Evolutionary conservation across 2,329 filamentous ascomycete species (phyloP).

Genomic region (Corinectria fuckeliana): DNA sequence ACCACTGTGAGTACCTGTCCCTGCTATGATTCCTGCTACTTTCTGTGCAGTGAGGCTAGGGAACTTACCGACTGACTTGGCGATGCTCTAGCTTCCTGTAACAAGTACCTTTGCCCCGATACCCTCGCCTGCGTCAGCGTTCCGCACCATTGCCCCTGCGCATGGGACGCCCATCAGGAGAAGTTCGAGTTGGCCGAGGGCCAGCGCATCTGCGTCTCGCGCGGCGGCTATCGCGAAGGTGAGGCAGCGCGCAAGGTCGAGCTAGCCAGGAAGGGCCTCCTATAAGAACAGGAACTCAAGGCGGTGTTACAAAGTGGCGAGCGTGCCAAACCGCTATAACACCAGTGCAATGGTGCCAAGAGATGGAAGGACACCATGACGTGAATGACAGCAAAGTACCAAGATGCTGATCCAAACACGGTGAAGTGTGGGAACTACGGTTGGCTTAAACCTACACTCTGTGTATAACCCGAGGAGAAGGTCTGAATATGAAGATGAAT

Average conservation of each 20-base stretch:
- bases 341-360: not conserved
- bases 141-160: conserved; percentile 95
- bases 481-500: conserved; percentile 15
- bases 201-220: conserved; percentile 74
- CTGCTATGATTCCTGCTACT: not conserved
- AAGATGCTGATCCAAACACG: not conserved
- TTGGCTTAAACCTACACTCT: too few species aligned
- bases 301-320: too few species aligned
- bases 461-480: too few species aligned
- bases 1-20: conserved; percentile 59
- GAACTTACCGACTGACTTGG: not conserved
- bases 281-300: conserved; percentile 51
- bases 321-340: not conserved
- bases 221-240: conserved; percentile 74
- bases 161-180: conserved; percentile 77
- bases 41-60: not conserved
- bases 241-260: conserved; percentile 80
- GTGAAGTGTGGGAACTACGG: too few species aligned
- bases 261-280: conserved; percentile 77
- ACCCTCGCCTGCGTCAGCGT: conserved; percentile 95
- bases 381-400: not conserved
- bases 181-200: conserved; percentile 79
- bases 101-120: conserved; percentile 92
- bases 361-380: not conserved
- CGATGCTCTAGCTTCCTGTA: conserved; percentile 71